Base-by-base conservation (phyloP, 495 filamentous ascomycete genomes). In the Chaetomium tenue region DNA sequence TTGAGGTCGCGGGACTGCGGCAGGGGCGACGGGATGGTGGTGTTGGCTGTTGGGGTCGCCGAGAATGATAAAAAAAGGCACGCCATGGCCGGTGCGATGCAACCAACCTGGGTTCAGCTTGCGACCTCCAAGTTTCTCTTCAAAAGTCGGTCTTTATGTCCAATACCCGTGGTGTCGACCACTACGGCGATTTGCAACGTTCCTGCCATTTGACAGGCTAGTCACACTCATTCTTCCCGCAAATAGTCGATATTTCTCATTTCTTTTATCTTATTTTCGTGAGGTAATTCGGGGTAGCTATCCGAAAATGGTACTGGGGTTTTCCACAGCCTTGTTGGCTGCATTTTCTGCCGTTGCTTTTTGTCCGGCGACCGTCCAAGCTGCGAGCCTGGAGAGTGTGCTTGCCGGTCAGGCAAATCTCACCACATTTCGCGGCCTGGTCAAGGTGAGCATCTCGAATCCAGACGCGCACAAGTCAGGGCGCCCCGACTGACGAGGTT, bases 371-470 rank as follows among this genome's bases (percentile, higher is more conserved):
- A 40, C 26, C 16, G 64, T 48, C 18, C 63, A 37, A 2, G 56
- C 60, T 40, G 47, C 42, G 12, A 37, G 26, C 39, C 40, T 67
- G 25, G 60, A 60, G 26, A 60, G 16, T 13, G 60, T 51, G 54
- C 60, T 67, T 28, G 51, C 65, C 3, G 48, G 40, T 8, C 65
- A 63, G 55, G 37, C 47, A 13, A 67, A 67, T 25, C 54, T 67
- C 39, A 67, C 65, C 12, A 63, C 50, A 7, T 67, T 67, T 23
- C 22, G 33, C 37, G 65, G 39, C 5, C 48, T 67, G 25, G 28
- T 60, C 22, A 67, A 67, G 42, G 60, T 62, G 50, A 44, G 59
- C 13, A 22, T 30, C 9, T 46, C 11, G 13, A 12, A 4, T 37
- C 2, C 13, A 8, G 39, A 16, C 28, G 0, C 39, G 12, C 30